Percentiles rank a stretch among this genome's conserved stretches.
These are phyloP conservation scores for Umbilicaria muhlenbergii DNA, from an alignment of 495 filamentous ascomycete species.

Conservation along the genomic window DNA sequence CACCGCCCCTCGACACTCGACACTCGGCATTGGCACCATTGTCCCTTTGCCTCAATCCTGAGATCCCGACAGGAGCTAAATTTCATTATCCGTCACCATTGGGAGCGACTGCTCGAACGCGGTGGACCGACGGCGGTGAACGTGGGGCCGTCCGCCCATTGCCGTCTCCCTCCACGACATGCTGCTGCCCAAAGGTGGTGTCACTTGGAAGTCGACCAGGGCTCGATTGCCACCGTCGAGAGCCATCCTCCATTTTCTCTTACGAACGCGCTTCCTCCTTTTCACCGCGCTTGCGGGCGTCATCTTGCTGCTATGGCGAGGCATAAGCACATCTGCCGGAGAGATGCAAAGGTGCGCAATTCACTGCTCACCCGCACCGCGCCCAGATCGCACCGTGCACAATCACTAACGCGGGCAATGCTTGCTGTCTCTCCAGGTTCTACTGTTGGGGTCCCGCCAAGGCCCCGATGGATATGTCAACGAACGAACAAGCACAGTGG, in stretches of 20 bases:
- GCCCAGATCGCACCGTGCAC: background rate
- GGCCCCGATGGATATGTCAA: constrained; percentile 82
- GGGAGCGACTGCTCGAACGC: too few species aligned
- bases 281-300: constrained; percentile 55
- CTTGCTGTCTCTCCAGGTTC: constrained; percentile 40
- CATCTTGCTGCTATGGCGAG: constrained; percentile 79
- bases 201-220: constrained; percentile 84
- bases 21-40: too few species aligned
- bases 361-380: background rate
- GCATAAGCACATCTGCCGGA: constrained; percentile 61
- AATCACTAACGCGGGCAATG: background rate
- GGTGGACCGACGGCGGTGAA: too few species aligned
- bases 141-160: constrained; percentile 1
- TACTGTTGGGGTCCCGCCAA: constrained; percentile 93
- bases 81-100: too few species aligned
- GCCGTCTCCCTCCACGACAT: constrained; percentile 22
- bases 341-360: constrained; percentile 77
- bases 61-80: too few species aligned
- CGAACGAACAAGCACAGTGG: constrained; percentile 84
- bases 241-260: constrained; percentile 61
- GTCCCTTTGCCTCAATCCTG: too few species aligned
- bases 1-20: too few species aligned
- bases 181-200: constrained; percentile 75
- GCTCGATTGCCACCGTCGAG: constrained; percentile 68
- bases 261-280: constrained; percentile 65